Conservation (phyloP, 352 stramenopile genomes). For the Globisporangium rhizosaccharum region DNA sequence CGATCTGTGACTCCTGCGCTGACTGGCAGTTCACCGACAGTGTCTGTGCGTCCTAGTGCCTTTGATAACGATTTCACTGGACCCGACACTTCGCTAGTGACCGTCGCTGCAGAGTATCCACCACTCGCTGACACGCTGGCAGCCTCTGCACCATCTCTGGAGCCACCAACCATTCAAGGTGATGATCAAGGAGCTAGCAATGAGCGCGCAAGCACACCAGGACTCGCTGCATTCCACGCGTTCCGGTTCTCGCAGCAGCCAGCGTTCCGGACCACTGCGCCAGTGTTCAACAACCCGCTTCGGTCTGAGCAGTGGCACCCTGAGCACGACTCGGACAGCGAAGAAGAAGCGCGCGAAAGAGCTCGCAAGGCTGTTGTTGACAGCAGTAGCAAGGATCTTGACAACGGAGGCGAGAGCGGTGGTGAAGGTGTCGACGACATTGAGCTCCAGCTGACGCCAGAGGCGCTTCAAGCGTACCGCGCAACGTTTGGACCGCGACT, state of each 20-base stretch:
- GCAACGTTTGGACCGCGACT: slow-evolving; percentile 5
- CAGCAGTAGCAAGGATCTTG: background rate
- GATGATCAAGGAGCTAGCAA: background rate
- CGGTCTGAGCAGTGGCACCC: slow-evolving; percentile 34
- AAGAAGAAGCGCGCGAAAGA: slow-evolving; percentile 10
- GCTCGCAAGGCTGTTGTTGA: background rate
- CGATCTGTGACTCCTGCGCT: too few species aligned
- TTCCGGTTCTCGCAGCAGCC: slow-evolving; percentile 50
- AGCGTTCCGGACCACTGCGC: slow-evolving; percentile 26
- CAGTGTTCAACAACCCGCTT: slow-evolving; percentile 33
- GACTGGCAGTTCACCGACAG: too few species aligned
- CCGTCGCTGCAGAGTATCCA: too few species aligned
- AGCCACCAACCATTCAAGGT: background rate
- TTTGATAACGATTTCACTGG: too few species aligned
- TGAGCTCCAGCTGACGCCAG: slow-evolving; percentile 9
- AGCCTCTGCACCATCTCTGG: too few species aligned
- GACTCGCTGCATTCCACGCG: slow-evolving; percentile 4
- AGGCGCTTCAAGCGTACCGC: slow-evolving; percentile 10
- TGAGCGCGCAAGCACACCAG: background rate
- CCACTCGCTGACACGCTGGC: too few species aligned
- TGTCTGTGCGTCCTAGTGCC: too few species aligned
- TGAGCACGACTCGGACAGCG: slow-evolving; percentile 42
- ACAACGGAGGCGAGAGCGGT: slow-evolving; percentile 7
- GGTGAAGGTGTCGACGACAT: slow-evolving; percentile 18
- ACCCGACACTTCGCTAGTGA: too few species aligned